A percentile compares a stretch with the other conserved stretches of the same genome.
These are phyloP conservation scores for Suillus variegatus DNA, from an alignment of 768 basidiomycete species.

Conservation along the genomic window DNA sequence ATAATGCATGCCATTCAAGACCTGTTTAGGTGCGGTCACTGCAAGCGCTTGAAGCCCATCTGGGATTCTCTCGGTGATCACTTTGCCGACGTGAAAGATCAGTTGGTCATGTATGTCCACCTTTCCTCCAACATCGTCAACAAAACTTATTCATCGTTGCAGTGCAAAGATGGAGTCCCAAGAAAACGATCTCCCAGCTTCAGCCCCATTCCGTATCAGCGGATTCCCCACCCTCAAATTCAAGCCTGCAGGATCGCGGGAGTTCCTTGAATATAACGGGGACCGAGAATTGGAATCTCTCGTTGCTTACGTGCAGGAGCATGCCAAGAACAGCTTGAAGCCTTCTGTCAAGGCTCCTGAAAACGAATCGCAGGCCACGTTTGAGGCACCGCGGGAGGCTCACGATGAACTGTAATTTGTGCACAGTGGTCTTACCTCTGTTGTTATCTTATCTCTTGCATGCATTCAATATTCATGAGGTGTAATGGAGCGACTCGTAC, in stretches of 20 bases:
- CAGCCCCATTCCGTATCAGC: slow-evolving; percentile 81
- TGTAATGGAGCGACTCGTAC: background rate
- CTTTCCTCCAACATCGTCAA: background rate
- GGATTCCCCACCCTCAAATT: slow-evolving; percentile 98
- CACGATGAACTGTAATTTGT: slow-evolving; percentile 29
- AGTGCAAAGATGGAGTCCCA: slow-evolving; percentile 96
- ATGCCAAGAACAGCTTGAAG: slow-evolving; percentile 73
- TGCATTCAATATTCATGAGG: background rate
- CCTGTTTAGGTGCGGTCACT: slow-evolving; percentile 77
- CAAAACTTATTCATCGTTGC: slow-evolving; percentile 14
- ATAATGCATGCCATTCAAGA: background rate
- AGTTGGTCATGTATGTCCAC: slow-evolving; percentile 67
- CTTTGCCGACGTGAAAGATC: slow-evolving; percentile 73
- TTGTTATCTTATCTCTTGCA: background rate
- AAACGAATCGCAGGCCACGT: slow-evolving; percentile 24
- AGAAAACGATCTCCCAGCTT: slow-evolving; percentile 92
- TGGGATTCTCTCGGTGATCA: slow-evolving; percentile 92
- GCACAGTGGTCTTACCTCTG: slow-evolving; percentile 1
- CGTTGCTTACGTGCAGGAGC: slow-evolving; percentile 78
- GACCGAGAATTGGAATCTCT: slow-evolving; percentile 88
- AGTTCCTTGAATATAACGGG: slow-evolving; percentile 93
- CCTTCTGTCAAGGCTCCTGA: slow-evolving; percentile 29
- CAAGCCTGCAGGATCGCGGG: slow-evolving; percentile 82
- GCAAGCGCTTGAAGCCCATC: slow-evolving; percentile 93
- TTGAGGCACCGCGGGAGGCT: slow-evolving; percentile 26